phyloP scores from a whole-genome alignment of 768 basidiomycete genomes.

The Exsudoporus frostii region DNA sequence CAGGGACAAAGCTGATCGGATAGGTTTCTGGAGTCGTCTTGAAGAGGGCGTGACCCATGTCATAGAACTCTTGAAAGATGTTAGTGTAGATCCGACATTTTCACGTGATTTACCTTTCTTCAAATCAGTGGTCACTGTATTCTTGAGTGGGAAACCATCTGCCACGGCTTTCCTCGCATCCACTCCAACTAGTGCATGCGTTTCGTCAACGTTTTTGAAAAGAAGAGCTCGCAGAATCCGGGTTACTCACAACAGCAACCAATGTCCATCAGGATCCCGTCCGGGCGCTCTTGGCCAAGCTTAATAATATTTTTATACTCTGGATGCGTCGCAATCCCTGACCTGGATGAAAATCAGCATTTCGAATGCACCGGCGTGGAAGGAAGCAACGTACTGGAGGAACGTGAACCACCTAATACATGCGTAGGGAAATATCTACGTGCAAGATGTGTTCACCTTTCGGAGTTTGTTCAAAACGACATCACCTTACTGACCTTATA shows the following conservation, averaged over 20 bases:
- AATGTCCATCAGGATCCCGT: constrained; percentile 42
- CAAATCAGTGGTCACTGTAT: constrained; percentile 40
- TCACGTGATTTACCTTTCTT: constrained; percentile 25
- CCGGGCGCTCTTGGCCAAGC: constrained; percentile 35
- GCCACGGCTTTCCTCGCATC: constrained; percentile 39
- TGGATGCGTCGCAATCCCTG: constrained; percentile 9
- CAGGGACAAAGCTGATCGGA: constrained; percentile 50
- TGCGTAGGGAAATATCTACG: constrained; percentile 26
- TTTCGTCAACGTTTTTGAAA: background rate
- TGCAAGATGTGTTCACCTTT: background rate
- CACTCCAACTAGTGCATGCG: constrained; percentile 16
- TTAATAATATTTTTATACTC: constrained; percentile 30
- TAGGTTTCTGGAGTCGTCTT: constrained; percentile 49
- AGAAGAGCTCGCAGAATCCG: background rate
- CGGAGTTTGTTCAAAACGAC: background rate
- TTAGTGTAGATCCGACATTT: background rate
- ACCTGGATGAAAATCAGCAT: constrained; percentile 1
- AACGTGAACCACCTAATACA: constrained; percentile 29
- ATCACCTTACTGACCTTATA: constrained; percentile 22
- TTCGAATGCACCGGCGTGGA: background rate
- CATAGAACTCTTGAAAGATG: constrained; percentile 48
- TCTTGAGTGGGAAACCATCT: constrained; percentile 42
- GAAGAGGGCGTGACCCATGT: constrained; percentile 60
- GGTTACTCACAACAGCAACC: constrained; percentile 42
- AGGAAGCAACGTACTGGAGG: constrained; percentile 10